Evolutionary conservation across 805 yeast genomes (phyloP), one percentile per base, ranked within the genome.

Genomic region (Blastobotrys robertii): DNA sequence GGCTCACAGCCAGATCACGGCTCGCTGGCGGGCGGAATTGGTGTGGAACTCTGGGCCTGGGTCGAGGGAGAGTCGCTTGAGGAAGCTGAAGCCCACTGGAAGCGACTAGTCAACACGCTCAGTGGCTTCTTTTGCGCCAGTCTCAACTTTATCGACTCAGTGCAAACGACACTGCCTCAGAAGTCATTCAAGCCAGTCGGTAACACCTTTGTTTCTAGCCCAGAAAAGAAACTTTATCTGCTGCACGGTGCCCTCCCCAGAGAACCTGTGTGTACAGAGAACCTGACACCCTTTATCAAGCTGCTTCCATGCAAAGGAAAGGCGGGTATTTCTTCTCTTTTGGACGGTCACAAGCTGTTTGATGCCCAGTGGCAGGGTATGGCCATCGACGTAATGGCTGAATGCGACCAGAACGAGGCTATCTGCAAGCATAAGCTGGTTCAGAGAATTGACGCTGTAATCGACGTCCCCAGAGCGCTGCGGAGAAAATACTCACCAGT

Each of bases 41-140:
- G 98, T 38, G 95, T 90, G 11, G 98, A 92, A 61, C 55, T 92
- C 8, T 87, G 94, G 87, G 88, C 97, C 0, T 69, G 77, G 33
- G 72, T 92, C 22, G 90, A 81, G 54, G 88, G 90, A 0, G 63
- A 58, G 1, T 52, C 67, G 16, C 64, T 73, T 37, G 68, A 65
- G 1, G 73, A 66, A 3, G 92, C 90, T 1, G 70, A 73, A 49
- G 51, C 60, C 5, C 67, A 74, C 36, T 92, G 98, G 98, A 69
- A 65, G 46, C 66, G 69, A 42, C 67, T 92, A 37, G 79, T 83
- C 5, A 81, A 84, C 53, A 73, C 82, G 1, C 66, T 92, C 39
- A 82, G 95, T 1, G 98, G 97, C 1, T 72, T 86, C 54, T 92
- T 92, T 60, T 92, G 98, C 65, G 97, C 97, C 0, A 86, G 96